These are phyloP conservation scores for Pythium plurisporium DNA, from an alignment of 352 stramenopile species.

Conservation along the genomic window DNA sequence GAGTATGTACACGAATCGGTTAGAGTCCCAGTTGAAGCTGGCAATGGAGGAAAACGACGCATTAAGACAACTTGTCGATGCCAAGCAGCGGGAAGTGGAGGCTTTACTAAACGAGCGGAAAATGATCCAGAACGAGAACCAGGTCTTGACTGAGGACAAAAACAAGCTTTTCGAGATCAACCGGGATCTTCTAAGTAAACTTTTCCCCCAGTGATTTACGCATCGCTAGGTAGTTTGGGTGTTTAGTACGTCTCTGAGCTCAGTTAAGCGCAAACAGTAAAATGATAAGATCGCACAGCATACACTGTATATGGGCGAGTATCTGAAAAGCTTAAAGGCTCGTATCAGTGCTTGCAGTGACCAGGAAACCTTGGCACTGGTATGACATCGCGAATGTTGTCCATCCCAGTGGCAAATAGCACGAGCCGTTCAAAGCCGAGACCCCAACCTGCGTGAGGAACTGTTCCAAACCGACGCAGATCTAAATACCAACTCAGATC, in stretches of 20 bases:
- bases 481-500: slow-evolving; percentile 98
- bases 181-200: slow-evolving; percentile 54
- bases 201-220: slow-evolving; percentile 52
- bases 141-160: slow-evolving; percentile 63
- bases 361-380: slow-evolving; percentile 95
- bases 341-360: slow-evolving; percentile 74
- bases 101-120: slow-evolving; percentile 48
- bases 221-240: not conserved
- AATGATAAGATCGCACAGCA: too few species aligned
- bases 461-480: slow-evolving; percentile 94
- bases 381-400: slow-evolving; percentile 99
- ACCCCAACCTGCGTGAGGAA: slow-evolving; percentile 97
- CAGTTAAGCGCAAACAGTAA: too few species aligned
- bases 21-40: slow-evolving; percentile 68
- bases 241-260: too few species aligned
- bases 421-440: slow-evolving; percentile 98
- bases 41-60: slow-evolving; percentile 59
- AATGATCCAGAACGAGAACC: slow-evolving; percentile 61
- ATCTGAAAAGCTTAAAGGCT: too few species aligned
- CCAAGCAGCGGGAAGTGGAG: slow-evolving; percentile 55
- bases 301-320: too few species aligned
- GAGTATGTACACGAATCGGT: slow-evolving; percentile 69
- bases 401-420: slow-evolving; percentile 96
- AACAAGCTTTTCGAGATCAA: slow-evolving; percentile 82
- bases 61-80: slow-evolving; percentile 42